Base-by-base conservation (phyloP, 495 filamentous ascomycete genomes). In the Talaromyces adpressus region DNA sequence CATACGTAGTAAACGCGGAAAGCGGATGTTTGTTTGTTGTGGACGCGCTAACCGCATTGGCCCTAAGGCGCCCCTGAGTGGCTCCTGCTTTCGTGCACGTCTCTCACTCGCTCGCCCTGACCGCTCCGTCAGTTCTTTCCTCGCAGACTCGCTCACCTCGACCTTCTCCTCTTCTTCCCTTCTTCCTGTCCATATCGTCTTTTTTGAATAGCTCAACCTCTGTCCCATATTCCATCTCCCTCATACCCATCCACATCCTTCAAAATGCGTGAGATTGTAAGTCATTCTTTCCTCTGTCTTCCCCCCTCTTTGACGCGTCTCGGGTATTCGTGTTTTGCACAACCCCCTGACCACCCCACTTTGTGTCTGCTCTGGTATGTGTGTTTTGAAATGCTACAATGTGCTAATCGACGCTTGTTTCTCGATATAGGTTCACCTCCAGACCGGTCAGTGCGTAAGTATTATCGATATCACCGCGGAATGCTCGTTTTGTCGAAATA, bases 381-480 rank as follows among this genome's bases (percentile, higher is more conserved):
- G 65, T 71, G 76, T 76, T 75, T 71, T 73, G 69, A 70, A 52
- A 25, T 49, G 45, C 59, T 51, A 32, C 41, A 30, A n/a, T n/a
- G 12, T 36, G 63, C 64, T 67, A 65, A 56, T 67, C 72, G 71
- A 25, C 57, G 58, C 52, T 68, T 69, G 76, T 78, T 68, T 66
- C 67, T 69, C 65, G 74, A 69, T 67, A 73, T 71, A 97, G 93
- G 93, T 99, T 77, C 88, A 90, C 81, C 92, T 98, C 71, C 95
- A 99, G 81, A 98, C 94, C 82, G 94, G 95, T 81, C 94, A 98
- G 87, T 96, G 91, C 81, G 91, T 92, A 86, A 81, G 91, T 83
- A 64, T 62, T 59, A 62, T 49, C 45, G 45, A 49, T 49, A 49
- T 9, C 45, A 6, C n/a, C 45, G 9, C 18, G 16, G 14, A 45